Evolutionary conservation across 805 yeast genomes (phyloP).

Genomic region (Teunomyces stri): DNA sequence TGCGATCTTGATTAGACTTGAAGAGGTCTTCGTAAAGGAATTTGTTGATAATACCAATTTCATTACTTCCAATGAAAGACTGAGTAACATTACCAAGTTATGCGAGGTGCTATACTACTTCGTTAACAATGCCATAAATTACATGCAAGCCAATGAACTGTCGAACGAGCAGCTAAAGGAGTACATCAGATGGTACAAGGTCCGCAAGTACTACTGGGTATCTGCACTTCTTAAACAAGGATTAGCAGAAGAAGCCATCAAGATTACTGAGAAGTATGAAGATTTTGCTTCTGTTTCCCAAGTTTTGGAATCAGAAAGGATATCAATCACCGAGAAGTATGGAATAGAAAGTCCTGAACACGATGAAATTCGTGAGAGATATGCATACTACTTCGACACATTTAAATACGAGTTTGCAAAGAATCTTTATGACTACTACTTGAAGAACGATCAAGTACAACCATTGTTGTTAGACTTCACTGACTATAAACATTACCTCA

Average conservation of each 20-base stretch:
- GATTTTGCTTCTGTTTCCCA: constrained; percentile 67
- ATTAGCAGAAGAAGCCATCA: constrained; percentile 52
- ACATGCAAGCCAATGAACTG: constrained; percentile 25
- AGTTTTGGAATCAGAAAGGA: constrained; percentile 36
- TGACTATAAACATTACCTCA: constrained; percentile 47
- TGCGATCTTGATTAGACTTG: constrained; percentile 36
- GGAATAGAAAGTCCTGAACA: constrained; percentile 17
- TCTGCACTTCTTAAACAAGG: constrained; percentile 50
- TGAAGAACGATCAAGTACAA: constrained; percentile 50
- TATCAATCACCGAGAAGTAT: constrained; percentile 16
- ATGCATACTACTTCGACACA: constrained; percentile 52
- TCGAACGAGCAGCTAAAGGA: constrained; percentile 24
- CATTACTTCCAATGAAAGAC: constrained; percentile 12
- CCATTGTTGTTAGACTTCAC: constrained; percentile 57
- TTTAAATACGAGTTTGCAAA: constrained; percentile 71
- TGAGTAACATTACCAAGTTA: constrained; percentile 21
- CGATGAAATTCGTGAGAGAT: constrained; percentile 20
- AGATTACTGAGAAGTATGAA: constrained; percentile 60
- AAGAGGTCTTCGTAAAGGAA: constrained; percentile 36
- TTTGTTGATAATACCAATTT: constrained; percentile 10
- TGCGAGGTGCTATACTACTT: constrained; percentile 35
- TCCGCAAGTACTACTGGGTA: constrained; percentile 52
- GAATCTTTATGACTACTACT: constrained; percentile 57
- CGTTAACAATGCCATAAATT: constrained; percentile 32
- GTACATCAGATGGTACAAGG: constrained; percentile 33